A percentile compares a stretch with the other conserved stretches of the same genome.
Evolutionary conservation across 805 yeast species (phyloP).

Genomic region (Candida sakaeoensis): DNA sequence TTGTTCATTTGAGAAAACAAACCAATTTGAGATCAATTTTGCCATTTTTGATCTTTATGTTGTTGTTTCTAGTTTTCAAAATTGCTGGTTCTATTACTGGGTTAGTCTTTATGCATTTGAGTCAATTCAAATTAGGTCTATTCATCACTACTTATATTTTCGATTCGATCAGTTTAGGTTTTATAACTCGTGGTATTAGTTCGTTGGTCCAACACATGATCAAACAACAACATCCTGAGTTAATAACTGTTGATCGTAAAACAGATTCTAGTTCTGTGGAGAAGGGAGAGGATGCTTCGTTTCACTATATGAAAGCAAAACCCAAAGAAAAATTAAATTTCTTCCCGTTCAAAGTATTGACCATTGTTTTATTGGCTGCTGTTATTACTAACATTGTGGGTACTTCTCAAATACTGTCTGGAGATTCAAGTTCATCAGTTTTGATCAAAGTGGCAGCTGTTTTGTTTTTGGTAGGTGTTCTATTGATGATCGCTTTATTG

Average conservation of each 20-base stretch:
- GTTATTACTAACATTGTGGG: constrained; percentile 12
- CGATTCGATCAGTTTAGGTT: constrained; percentile 15
- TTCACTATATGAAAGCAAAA: not conserved
- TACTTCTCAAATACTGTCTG: constrained; percentile 6
- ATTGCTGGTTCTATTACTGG: constrained; percentile 14
- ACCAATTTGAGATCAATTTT: not conserved
- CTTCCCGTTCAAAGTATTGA: constrained; percentile 11
- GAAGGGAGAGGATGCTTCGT: not conserved
- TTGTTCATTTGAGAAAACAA: constrained; percentile 1
- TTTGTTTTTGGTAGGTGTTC: constrained; percentile 12
- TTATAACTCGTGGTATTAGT: constrained; percentile 11
- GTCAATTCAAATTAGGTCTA: constrained; percentile 7
- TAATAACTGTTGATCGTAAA: not conserved
- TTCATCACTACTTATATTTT: constrained; percentile 15
- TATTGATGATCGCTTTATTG: constrained; percentile 7
- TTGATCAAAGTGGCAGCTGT: constrained; percentile 11
- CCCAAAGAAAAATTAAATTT: constrained; percentile 6
- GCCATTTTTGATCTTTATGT: constrained; percentile 7
- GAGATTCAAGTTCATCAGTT: constrained; percentile 1
- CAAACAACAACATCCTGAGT: constrained; percentile 1
- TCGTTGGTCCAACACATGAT: constrained; percentile 11
- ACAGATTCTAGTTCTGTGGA: not conserved
- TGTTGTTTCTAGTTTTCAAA: constrained; percentile 11
- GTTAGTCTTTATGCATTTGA: constrained; percentile 10
- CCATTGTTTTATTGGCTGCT: constrained; percentile 11